phyloP scores from a whole-genome alignment of 78 protist species.

The Tieghemostelium lacteum region DNA sequence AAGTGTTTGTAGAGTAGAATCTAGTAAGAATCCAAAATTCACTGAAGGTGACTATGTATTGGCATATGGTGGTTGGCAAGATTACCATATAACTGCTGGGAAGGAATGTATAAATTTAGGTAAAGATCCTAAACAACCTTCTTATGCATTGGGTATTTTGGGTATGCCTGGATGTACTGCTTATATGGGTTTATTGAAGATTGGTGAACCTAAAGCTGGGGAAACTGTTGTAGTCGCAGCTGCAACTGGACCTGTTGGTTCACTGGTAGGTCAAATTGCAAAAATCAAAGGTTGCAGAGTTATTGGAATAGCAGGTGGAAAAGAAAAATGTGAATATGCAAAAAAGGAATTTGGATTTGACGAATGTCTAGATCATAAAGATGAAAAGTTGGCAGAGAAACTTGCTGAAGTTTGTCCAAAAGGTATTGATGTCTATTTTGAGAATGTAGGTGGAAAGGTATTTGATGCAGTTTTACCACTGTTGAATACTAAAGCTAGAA shows the following conservation, averaged over 20 bases:
- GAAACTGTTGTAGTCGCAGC: conserved; percentile 75
- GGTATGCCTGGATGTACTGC: conserved; percentile 76
- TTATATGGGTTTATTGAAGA: conserved; percentile 22
- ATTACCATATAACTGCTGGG: background rate
- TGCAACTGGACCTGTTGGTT: conserved; percentile 80
- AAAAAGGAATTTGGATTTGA: conserved; percentile 72
- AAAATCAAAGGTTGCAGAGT: conserved; percentile 63
- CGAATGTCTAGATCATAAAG: conserved; percentile 77
- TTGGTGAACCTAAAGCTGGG: conserved; percentile 84
- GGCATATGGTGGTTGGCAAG: conserved; percentile 21
- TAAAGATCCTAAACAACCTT: background rate
- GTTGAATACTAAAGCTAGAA: conserved; percentile 11
- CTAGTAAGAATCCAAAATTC: background rate
- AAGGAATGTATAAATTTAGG: background rate
- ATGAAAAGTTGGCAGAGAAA: background rate
- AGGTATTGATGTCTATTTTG: conserved; percentile 83
- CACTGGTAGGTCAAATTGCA: conserved; percentile 51
- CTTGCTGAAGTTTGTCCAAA: conserved; percentile 37
- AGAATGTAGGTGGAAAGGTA: conserved; percentile 86
- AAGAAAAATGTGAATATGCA: conserved; percentile 43
- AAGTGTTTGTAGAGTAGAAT: background rate
- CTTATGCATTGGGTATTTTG: conserved; percentile 1
- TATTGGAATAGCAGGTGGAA: conserved; percentile 81
- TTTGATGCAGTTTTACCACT: conserved; percentile 61
- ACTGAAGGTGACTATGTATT: conserved; percentile 13